Base-by-base conservation (phyloP, 495 filamentous ascomycete genomes). In the Hypoxylon lienhwacheense region DNA sequence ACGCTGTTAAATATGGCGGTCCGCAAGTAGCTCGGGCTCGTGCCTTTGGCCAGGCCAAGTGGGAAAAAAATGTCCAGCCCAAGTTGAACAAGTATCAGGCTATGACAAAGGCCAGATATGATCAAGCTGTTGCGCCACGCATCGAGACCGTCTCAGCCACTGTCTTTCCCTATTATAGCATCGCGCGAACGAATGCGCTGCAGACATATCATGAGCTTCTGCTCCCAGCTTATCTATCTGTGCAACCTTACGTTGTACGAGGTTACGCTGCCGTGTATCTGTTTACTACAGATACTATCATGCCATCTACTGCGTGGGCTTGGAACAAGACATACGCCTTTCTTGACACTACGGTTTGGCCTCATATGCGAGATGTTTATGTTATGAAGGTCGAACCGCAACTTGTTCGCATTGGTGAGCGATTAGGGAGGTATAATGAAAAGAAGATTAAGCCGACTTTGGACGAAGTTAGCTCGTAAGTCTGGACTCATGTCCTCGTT, bases 361-460 rank as follows among this genome's bases (percentile, higher is more conserved):
- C 91, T 5, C 83, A 84, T 59, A 16, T 97, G 5, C 79, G 85
- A 20, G 79, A 89, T 17, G 70, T 96, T 7, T 97, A 96, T 59
- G 85, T 85, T 24, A 83, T 93, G 65, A 93, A 92, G 58, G 92
- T 99, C 5, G 91, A 97, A 71, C 95, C 95, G 7, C 93, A 99
- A 66, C 78, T 99, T 0, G 82, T 93, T 39, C 87, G 90, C 56
- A 97, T 99, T 55, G 85, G 89, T 10, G 87, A 97, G 72, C 81
- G 92, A 7, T 79, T 98, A 11, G 93, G 91, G 4, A 80, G 88
- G 49, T 91, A 97, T 70, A 66, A 60, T 3, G 66, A 65, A 24
- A 66, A 55, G 36, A 60, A 56, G 35, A 14, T 34, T 0, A 63
- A 63, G 21, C 29, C 34, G 15, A 12, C 31, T 15, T 25, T 40